Base-by-base conservation (phyloP, 495 filamentous ascomycete species). In the Hyaloscypha variabilis region DNA sequence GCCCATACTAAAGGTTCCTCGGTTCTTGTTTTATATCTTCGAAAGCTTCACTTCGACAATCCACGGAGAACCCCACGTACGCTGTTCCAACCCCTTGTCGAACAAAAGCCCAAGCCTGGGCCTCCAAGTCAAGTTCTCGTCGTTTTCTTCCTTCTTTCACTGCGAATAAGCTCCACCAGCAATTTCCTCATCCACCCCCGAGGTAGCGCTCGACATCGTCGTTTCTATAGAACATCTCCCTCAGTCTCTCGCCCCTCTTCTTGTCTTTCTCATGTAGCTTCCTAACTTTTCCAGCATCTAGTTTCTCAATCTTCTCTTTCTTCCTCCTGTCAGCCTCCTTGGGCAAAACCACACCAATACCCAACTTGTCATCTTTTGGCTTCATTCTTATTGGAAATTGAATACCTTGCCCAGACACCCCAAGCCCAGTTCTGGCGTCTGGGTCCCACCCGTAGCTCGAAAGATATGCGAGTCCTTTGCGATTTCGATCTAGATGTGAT, bases 391-490 rank as follows among this genome's bases (percentile, higher is more conserved):
- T 75, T 0, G 94, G 94, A 67, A 84, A 87, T 56, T 85, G 79
- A 30, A 91, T 89, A 3, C 94, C 94, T 72, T 94, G 85, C 1
- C 90, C 88, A 1, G 73, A 66, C 23, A 81, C 82, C 0, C 94
- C 94, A 0, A 98, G 82, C 0, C 94, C 94, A 6, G 77, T 70
- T 25, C 92, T 77, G 39, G 85, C 82, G 76, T 98, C 93, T 0
- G 91, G 93, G 73, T 97, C 91, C 91, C 92, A 98, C 42, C 94
- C 94, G 67, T 92, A 88, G 1, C 87, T 81, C 31, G 88, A 82
- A 3, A 98, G 85, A 57, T 91, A 88, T 61, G 83, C 82, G 8
- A 98, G 80, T 0, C 94, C 94, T 74, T 87, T 86, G 39, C 90
- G 84, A 2, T 81, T 82, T n/a, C 94, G 88, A 74, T 96, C 90